Evolutionary conservation across 768 basidiomycete species (phyloP), one percentile per base, ranked within the genome.

Genomic region (Paxillus ammoniavirescens): DNA sequence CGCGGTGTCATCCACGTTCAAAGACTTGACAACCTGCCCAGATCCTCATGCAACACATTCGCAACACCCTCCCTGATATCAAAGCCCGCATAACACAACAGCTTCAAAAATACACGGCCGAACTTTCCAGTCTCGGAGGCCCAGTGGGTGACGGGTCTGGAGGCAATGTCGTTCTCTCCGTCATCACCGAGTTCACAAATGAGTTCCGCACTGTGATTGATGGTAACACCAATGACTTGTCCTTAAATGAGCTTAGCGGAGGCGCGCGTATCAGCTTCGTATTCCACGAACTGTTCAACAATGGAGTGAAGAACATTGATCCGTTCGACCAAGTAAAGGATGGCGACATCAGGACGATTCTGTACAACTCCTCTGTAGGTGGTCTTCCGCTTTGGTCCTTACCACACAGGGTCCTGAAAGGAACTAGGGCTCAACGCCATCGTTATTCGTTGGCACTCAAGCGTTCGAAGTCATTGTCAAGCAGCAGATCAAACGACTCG

Each of bases 41-140:
- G 94, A 96, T 99, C 66, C 85, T 99, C 49, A 98, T 98, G 95
- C 93, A 97, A 73, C 97, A 99, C 73, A 98, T 99, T 69, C 91
- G 92, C 52, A 84, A 91, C 49, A 97, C 93, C 18, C 81, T 99
- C n/a, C 97, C 97, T 31, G 97, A 99, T 68, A 98, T 98, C 80
- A 99, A 99, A 76, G 82, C 85, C 14, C 86, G 95, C 62, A 98
- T 99, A 68, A 80, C 86, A n/a, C 81, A 88, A 56, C 93, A 98
- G 64, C 80, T 95, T 44, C 82, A 86, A 72, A 96, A 95, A 66
- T 98, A 81, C 78, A 91, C 82, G 53, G 77, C 84, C 2, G 97
- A 99, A 70, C 79, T 99, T 42, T 73, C 76, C 41, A 75, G 84
- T 9, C 86, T 99, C 31, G 97, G 97, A 54, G 97, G 97, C 12